Conservation (phyloP, 2,329 filamentous ascomycete species). For the Juglanconis sp. region DNA sequence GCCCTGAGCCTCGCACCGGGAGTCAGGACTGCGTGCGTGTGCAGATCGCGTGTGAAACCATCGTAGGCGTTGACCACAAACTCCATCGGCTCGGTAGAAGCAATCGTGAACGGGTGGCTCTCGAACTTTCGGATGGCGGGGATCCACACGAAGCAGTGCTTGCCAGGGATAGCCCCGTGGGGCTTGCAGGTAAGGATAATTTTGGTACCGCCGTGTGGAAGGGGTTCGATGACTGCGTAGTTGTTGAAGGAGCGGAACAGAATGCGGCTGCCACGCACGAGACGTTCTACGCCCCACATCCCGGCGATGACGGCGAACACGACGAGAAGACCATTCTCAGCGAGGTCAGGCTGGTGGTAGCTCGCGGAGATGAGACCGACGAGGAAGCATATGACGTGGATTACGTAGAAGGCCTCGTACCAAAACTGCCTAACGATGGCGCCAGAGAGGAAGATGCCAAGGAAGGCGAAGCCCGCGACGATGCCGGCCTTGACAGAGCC, state of each 20-base stretch:
- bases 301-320: constrained; percentile 39
- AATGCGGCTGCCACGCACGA: constrained; percentile 44
- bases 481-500: constrained; percentile 45
- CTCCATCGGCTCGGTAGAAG: constrained; percentile 49
- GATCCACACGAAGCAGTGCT: constrained; percentile 64
- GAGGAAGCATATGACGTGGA: constrained; percentile 49
- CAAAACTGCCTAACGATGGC: constrained; percentile 42
- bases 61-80: constrained; percentile 57
- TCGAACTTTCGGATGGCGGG: constrained; percentile 54
- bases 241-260: constrained; percentile 47
- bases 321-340: constrained; percentile 36
- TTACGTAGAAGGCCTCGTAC: constrained; percentile 56
- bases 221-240: constrained; percentile 48
- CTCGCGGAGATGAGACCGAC: constrained; percentile 45
- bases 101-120: constrained; percentile 64
- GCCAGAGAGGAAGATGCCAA: constrained; percentile 42
- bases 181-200: constrained; percentile 51
- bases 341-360: constrained; percentile 49
- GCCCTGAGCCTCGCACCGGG: constrained; percentile 47
- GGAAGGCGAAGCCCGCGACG: constrained; percentile 43
- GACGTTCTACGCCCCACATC: constrained; percentile 50
- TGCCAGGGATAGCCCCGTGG: constrained; percentile 46
- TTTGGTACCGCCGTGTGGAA: constrained; percentile 52
- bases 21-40: constrained; percentile 46
- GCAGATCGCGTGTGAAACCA: constrained; percentile 56